phyloP scores from a whole-genome alignment of 73 alveolate genomes.

The Tetrahymena malaccensis region DNA sequence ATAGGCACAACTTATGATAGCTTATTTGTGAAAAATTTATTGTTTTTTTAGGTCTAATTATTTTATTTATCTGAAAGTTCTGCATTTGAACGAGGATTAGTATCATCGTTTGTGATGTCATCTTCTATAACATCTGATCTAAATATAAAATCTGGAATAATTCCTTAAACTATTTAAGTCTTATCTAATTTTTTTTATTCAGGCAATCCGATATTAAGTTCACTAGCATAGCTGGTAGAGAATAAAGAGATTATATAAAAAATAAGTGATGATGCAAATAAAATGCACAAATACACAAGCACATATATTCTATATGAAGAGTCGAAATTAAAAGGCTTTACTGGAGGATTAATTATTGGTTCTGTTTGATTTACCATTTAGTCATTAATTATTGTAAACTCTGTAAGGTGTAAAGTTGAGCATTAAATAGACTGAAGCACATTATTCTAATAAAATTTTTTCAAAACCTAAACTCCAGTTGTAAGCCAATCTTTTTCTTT shows the following conservation, averaged over 20 bases:
- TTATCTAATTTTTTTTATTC: background rate
- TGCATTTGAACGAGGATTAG: background rate
- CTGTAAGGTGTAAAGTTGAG: background rate
- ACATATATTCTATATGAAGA: background rate
- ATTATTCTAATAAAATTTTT: background rate
- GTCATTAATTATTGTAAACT: background rate
- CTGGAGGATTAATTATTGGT: background rate
- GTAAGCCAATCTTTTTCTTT: background rate
- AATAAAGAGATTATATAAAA: background rate
- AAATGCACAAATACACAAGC: background rate
- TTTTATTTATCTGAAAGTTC: background rate
- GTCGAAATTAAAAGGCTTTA: background rate
- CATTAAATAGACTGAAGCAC: background rate
- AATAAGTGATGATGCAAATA: background rate
- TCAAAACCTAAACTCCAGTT: background rate
- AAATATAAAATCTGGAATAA: background rate
- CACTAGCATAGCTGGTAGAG: background rate
- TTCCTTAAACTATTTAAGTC: background rate
- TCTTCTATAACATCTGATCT: background rate
- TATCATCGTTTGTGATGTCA: background rate
- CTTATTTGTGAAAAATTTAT: background rate
- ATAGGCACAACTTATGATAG: background rate
- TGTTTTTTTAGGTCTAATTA: background rate
- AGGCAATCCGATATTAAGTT: background rate
- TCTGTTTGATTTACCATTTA: background rate